Evolutionary conservation across 345 rosid species (phyloP), one percentile per base, ranked within the genome.

Genomic region (Turnera subulata): DNA sequence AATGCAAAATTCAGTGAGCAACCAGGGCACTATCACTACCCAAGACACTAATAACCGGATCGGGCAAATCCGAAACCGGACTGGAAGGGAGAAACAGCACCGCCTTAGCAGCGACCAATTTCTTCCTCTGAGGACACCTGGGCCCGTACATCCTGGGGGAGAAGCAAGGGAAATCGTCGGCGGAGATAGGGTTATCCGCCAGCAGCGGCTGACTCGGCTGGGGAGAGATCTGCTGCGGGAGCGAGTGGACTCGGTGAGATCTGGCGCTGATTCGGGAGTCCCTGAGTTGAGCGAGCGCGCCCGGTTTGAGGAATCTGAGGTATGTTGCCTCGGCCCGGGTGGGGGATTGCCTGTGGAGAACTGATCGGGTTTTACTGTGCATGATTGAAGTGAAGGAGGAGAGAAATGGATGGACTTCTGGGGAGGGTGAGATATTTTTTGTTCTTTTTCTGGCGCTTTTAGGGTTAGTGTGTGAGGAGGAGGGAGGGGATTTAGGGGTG

Each of bases 261-360:
- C 76, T 66, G 47, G 78, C 80, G 69, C 72, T 72, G 74, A 77
- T 78, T 46, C 74, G 67, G 0, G 82, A 76, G 65, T 81, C 85
- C 11, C 82, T 48, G 24, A 81, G 76, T 6, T 68, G 78, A 5
- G 85, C 85, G 21, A 81, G 70, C 32, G 82, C 80, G 3, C 80
- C 85, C 0, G 85, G 85, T 25, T 78, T 81, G 16, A 80, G 80
- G 59, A 66, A 76, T 56, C 46, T 71, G 1, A 72, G 75, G 50
- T 61, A 78, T n/a, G n/a, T n/a, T 37, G 80, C 73, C 23, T 68
- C 75, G 11, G 74, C 13, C n/a, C 62, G 48, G 24, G 52, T 18
- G 35, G 35, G 35, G 35, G 35, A 29, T 8, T 29, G 35, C 35
- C 35, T 29, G 35, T 29, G 35, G 35, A 29, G 35, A 15, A 9